Evolutionary conservation across 139 green algal genomes (phyloP).

Genomic region (Yamagishiella unicocca): DNA sequence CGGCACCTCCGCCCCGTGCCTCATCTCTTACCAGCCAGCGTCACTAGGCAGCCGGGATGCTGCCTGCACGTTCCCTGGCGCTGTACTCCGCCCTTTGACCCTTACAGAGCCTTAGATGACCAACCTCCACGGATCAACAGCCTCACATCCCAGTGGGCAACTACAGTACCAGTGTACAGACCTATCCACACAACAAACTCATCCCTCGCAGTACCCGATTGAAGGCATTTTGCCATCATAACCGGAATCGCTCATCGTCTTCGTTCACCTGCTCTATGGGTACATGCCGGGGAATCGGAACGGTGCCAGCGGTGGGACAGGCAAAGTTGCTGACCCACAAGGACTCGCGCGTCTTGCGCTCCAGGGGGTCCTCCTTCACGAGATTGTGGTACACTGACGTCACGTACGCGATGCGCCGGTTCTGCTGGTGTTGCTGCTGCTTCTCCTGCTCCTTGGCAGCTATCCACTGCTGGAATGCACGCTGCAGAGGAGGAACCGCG

Average conservation of each 20-base stretch:
- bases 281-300: neutral
- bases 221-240: no score
- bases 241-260: neutral
- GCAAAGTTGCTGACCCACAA: constrained; percentile 43
- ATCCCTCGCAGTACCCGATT: no score
- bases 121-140: no score
- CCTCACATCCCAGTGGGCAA: no score
- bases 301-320: neutral
- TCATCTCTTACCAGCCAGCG: no score
- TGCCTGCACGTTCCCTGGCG: no score
- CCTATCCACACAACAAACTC: no score
- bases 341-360: constrained; percentile 14
- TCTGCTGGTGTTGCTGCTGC: neutral
- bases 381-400: constrained; percentile 13
- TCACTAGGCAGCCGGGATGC: no score
- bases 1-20: no score
- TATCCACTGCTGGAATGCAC: constrained; percentile 40
- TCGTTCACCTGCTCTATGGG: neutral
- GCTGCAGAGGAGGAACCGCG: neutral
- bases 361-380: constrained; percentile 21
- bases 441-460: constrained; percentile 39
- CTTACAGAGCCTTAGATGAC: no score
- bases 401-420: constrained; percentile 11
- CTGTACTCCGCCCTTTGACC: no score
- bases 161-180: no score